Percentiles rank a stretch among this genome's conserved stretches.
Evolutionary conservation across 2,329 filamentous ascomycete species (phyloP).

Genomic region (Myrmaecium sp.): DNA sequence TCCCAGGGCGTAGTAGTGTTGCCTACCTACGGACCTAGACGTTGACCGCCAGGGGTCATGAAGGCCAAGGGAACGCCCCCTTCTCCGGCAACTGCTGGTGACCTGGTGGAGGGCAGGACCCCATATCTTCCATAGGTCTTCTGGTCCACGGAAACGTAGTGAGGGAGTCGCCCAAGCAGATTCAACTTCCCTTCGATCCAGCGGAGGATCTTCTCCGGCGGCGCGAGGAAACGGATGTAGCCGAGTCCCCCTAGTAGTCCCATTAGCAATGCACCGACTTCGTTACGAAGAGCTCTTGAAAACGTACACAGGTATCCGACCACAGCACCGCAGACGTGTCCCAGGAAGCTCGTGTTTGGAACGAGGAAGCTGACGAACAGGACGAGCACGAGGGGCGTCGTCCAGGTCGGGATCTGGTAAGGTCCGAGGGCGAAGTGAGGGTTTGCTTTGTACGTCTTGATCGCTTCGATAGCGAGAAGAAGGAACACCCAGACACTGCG

Average conservation of each 20-base stretch:
- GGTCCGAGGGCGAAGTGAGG: slow-evolving; percentile 46
- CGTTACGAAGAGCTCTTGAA: background rate
- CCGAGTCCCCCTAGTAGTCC: slow-evolving; percentile 53
- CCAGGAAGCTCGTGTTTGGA: slow-evolving; percentile 67
- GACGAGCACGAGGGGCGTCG: slow-evolving; percentile 62
- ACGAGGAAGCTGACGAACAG: slow-evolving; percentile 61
- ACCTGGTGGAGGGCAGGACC: slow-evolving; percentile 48
- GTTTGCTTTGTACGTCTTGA: slow-evolving; percentile 68
- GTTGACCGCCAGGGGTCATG: too few relatives aligned
- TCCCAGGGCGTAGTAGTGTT: too few relatives aligned
- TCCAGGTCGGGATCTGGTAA: slow-evolving; percentile 77
- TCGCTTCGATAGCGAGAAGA: slow-evolving; percentile 66
- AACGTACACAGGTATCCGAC: slow-evolving; percentile 72
- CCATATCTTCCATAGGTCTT: slow-evolving; percentile 91
- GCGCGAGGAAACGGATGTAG: slow-evolving; percentile 76
- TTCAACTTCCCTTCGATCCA: slow-evolving; percentile 85
- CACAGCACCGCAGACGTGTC: slow-evolving; percentile 67
- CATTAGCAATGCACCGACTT: too few relatives aligned
- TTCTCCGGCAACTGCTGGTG: too few relatives aligned
- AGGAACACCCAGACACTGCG: slow-evolving; percentile 86
- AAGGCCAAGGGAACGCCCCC: too few relatives aligned
- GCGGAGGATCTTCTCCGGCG: slow-evolving; percentile 71
- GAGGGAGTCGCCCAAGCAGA: slow-evolving; percentile 64
- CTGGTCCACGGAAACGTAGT: slow-evolving; percentile 88
- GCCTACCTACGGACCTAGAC: too few relatives aligned